Conservation (phyloP, 2,329 filamentous ascomycete genomes). For the Arthrobotrys iridis region DNA sequence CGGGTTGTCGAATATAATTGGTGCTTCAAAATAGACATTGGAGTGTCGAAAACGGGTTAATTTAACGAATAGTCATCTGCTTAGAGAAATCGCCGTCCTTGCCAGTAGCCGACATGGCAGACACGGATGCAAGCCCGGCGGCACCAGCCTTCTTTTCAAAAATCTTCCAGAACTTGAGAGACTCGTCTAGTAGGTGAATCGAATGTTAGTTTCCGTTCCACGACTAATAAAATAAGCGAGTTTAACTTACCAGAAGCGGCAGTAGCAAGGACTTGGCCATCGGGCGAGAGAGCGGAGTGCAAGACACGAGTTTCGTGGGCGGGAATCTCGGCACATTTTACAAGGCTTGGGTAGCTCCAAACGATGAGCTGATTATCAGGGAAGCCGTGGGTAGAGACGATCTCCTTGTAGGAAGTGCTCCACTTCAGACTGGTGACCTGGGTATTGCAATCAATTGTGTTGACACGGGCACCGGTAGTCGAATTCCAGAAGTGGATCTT, state of each 20-base stretch:
- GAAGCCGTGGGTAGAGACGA: slow-evolving; percentile 96
- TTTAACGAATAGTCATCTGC: slow-evolving; percentile 91
- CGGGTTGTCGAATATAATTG: neutral
- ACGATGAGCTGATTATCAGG: slow-evolving; percentile 99
- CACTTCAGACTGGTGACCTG: slow-evolving; percentile 96
- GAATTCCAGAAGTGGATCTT: slow-evolving; percentile 99
- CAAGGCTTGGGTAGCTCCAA: slow-evolving; percentile 97
- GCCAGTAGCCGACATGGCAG: slow-evolving; percentile 66
- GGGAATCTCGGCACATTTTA: slow-evolving; percentile 97
- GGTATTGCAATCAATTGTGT: slow-evolving; percentile 98
- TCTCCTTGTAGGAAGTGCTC: slow-evolving; percentile 97
- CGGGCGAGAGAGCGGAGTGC: slow-evolving; percentile 95
- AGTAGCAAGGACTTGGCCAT: slow-evolving; percentile 97
- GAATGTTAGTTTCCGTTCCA: slow-evolving; percentile 58
- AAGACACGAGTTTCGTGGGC: slow-evolving; percentile 96
- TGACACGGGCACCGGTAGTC: slow-evolving; percentile 94
- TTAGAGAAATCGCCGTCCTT: slow-evolving; percentile 81
- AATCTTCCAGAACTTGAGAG: slow-evolving; percentile 99
- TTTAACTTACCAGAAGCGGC: slow-evolving; percentile 70
- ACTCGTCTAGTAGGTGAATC: slow-evolving; percentile 74
- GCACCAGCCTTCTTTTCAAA: slow-evolving; percentile 96
- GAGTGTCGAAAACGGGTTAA: slow-evolving; percentile 19
- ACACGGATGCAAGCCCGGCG: slow-evolving; percentile 63
- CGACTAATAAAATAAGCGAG: neutral
- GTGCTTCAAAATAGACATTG: slow-evolving; percentile 40